Conservation (phyloP, 192 early-diverging fungal species). For the Phlyctochytrium arcticum region DNA sequence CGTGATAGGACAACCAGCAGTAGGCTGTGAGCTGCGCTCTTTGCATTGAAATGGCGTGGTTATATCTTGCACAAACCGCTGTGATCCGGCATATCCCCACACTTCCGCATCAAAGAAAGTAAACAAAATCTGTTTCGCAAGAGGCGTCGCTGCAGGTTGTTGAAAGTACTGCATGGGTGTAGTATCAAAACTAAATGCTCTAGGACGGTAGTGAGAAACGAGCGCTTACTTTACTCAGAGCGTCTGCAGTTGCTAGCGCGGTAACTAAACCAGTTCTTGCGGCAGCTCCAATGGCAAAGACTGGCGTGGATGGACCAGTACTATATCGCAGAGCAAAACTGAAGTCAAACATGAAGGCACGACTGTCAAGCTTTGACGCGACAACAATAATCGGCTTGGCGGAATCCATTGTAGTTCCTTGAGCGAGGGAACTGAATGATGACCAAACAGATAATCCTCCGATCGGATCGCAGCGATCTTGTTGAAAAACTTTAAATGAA, state of each 20-base stretch:
- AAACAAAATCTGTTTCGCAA: conserved; percentile 70
- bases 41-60: conserved; percentile 50
- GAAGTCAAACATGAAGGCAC: conserved; percentile 60
- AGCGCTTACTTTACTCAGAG: conserved; percentile 56
- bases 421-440: conserved; percentile 43
- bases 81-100: conserved; percentile 76
- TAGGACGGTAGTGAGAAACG: not conserved
- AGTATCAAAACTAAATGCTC: not conserved
- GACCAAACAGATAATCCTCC: conserved; percentile 68
- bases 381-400: conserved; percentile 67
- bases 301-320: not conserved
- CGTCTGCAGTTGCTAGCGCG: conserved; percentile 63
- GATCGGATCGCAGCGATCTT: conserved; percentile 63
- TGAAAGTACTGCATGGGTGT: not conserved
- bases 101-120: conserved; percentile 69
- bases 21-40: conserved; percentile 31
- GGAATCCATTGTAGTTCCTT: conserved; percentile 46
- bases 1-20: conserved; percentile 27
- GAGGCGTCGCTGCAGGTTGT: conserved; percentile 18
- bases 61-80: conserved; percentile 76
- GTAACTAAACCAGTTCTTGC: conserved; percentile 60
- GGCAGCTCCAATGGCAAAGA: conserved; percentile 50
- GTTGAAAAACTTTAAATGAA: too few relatives aligned
- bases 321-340: too few relatives aligned
- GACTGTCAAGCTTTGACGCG: conserved; percentile 58